Evolutionary conservation across 2,329 filamentous ascomycete species (phyloP).

Genomic region (Paraconiothyrium brasiliense): DNA sequence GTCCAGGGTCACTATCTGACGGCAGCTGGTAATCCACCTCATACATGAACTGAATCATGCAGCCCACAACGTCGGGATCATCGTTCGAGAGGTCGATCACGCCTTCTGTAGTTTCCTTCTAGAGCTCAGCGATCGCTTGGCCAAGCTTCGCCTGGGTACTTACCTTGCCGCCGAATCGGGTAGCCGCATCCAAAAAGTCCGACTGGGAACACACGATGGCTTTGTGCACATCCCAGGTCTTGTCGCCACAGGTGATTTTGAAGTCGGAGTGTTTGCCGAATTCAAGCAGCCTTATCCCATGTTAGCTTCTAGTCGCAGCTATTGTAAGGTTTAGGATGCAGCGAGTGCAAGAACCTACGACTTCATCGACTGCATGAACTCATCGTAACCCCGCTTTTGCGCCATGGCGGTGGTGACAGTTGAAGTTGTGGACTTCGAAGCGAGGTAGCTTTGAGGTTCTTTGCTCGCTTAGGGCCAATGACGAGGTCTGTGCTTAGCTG

Average conservation of each 20-base stretch:
- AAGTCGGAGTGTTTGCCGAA: conserved; percentile 24
- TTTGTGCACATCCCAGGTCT: conserved; percentile 22
- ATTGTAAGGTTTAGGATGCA: not conserved
- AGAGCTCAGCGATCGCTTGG: not conserved
- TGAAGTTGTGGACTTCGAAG: no score
- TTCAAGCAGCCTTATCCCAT: conserved; percentile 7
- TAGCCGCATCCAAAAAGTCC: conserved; percentile 16
- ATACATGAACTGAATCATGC: conserved; percentile 24
- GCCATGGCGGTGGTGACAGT: not conserved
- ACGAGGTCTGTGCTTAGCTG: not conserved
- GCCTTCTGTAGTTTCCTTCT: conserved; percentile 16
- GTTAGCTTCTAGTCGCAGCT: not conserved
- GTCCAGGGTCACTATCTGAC: conserved; percentile 8
- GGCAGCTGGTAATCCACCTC: conserved; percentile 14
- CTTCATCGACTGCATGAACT: conserved; percentile 9
- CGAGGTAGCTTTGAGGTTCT: not conserved
- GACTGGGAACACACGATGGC: conserved; percentile 18
- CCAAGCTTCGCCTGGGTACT: no score
- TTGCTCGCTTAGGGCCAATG: not conserved
- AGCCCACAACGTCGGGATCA: conserved; percentile 21
- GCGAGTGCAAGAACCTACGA: not conserved
- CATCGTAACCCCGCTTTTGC: not conserved
- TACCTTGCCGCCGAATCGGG: conserved; percentile 17
- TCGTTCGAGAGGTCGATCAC: conserved; percentile 20
- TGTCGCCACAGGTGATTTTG: conserved; percentile 19